Percentiles rank a stretch among this genome's conserved stretches.
Conservation (phyloP, 495 filamentous ascomycete genomes). For the Apiosordaria backusii region DNA sequence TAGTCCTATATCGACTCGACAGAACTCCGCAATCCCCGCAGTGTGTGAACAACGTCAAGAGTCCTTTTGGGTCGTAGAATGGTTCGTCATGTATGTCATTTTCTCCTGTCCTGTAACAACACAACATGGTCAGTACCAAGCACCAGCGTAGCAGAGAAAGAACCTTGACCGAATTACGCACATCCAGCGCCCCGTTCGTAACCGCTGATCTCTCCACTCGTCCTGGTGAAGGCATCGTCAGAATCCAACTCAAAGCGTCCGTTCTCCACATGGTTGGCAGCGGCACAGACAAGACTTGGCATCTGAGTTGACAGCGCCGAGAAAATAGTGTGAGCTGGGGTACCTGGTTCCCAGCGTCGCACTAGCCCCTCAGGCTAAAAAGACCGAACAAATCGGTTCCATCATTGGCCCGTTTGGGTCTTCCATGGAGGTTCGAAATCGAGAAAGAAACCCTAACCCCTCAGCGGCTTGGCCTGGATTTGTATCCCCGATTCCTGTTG, state of each 20-base stretch:
- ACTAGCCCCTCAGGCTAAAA: neutral
- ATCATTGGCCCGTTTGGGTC: neutral
- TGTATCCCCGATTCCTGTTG: neutral
- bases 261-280: neutral
- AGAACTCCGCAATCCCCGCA: neutral
- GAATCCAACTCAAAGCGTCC: neutral
- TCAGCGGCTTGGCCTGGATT: neutral
- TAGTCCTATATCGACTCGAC: neutral
- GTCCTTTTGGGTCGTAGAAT: neutral
- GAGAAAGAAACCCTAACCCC: neutral
- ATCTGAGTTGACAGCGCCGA: constrained; percentile 14
- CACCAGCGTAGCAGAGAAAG: neutral
- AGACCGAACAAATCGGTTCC: neutral
- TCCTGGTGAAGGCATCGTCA: neutral
- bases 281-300: constrained; percentile 6
- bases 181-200: neutral
- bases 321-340: neutral
- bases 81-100: neutral
- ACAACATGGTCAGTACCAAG: neutral
- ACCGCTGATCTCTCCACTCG: neutral
- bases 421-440: neutral
- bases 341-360: constrained; percentile 10
- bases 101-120: neutral
- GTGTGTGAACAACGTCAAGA: neutral
- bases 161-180: neutral